Evolutionary conservation across 192 early-diverging fungal species (phyloP).

Genomic region (Backusella australiensis): DNA sequence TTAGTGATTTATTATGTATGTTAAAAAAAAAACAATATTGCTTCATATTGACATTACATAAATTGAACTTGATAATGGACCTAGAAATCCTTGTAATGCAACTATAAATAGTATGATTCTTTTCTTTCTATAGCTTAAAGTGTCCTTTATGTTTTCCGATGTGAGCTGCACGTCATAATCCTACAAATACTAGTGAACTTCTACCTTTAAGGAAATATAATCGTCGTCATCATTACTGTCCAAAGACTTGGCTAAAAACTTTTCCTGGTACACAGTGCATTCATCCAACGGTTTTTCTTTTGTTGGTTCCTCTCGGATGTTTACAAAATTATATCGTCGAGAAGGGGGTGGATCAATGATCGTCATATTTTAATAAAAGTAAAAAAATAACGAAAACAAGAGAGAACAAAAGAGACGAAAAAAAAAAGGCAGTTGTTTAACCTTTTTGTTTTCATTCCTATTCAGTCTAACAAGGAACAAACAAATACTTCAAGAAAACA

Average conservation of each 20-base stretch:
- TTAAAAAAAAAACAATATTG: not conserved
- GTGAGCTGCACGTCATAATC: not conserved
- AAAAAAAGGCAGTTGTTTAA: not conserved
- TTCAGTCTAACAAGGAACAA: not conserved
- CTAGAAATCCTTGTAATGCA: constrained; percentile 34
- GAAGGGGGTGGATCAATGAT: not conserved
- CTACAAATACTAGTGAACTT: not conserved
- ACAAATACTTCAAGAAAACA: not conserved
- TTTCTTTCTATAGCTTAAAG: constrained; percentile 8
- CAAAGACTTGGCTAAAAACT: no score
- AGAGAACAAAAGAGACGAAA: not conserved
- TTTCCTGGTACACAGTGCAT: not conserved
- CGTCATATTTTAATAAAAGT: not conserved
- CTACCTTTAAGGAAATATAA: not conserved
- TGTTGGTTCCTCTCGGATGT: not conserved
- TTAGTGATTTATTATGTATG: not conserved
- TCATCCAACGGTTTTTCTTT: not conserved
- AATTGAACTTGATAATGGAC: constrained; percentile 33
- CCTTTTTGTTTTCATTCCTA: not conserved
- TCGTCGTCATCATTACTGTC: not conserved
- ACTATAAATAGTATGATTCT: constrained; percentile 29
- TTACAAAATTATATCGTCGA: not conserved
- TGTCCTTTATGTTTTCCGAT: not conserved
- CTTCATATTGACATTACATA: constrained; percentile 13
- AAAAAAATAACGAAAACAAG: not conserved